Conservation (phyloP, 768 basidiomycete species). For the Boletus coccyginus region DNA sequence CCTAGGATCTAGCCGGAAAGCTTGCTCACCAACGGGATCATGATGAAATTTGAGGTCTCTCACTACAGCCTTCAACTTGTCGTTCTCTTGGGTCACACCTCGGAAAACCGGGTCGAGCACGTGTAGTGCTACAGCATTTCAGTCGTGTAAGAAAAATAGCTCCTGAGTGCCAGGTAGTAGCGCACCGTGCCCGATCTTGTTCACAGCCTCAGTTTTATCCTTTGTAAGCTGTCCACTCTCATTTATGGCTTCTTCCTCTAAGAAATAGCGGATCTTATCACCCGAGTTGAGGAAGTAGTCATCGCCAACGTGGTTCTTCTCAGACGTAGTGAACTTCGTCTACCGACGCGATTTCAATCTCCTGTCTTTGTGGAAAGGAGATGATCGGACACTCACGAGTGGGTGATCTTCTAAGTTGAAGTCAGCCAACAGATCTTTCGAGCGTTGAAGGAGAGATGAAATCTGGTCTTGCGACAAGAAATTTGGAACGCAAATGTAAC, state of each 20-base stretch:
- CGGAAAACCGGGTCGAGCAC: slow-evolving; percentile 81
- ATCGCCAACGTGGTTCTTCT: slow-evolving; percentile 80
- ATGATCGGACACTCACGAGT: slow-evolving; percentile 45
- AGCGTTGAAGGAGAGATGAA: slow-evolving; percentile 58
- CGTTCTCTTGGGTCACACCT: slow-evolving; percentile 77
- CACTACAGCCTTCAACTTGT: slow-evolving; percentile 63
- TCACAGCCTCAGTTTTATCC: slow-evolving; percentile 76
- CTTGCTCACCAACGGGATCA: slow-evolving; percentile 71
- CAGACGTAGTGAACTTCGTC: slow-evolving; percentile 87
- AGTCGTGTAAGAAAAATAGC: neutral
- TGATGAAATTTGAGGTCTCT: slow-evolving; percentile 78
- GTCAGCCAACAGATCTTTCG: slow-evolving; percentile 72
- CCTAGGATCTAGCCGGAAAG: neutral
- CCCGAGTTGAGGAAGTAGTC: slow-evolving; percentile 91
- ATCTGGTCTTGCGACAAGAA: slow-evolving; percentile 68
- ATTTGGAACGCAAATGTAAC: slow-evolving; percentile 74
- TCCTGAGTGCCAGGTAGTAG: neutral
- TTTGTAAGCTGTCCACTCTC: slow-evolving; percentile 64
- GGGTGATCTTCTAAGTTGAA: slow-evolving; percentile 82
- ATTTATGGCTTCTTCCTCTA: slow-evolving; percentile 86
- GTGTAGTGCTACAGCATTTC: slow-evolving; percentile 62
- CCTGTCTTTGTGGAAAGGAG: neutral
- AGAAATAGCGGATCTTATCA: slow-evolving; percentile 94
- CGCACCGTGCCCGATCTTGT: slow-evolving; percentile 91
- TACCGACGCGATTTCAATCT: slow-evolving; percentile 24